Conservation (phyloP, 768 basidiomycete species). For the Vararia minispora region DNA sequence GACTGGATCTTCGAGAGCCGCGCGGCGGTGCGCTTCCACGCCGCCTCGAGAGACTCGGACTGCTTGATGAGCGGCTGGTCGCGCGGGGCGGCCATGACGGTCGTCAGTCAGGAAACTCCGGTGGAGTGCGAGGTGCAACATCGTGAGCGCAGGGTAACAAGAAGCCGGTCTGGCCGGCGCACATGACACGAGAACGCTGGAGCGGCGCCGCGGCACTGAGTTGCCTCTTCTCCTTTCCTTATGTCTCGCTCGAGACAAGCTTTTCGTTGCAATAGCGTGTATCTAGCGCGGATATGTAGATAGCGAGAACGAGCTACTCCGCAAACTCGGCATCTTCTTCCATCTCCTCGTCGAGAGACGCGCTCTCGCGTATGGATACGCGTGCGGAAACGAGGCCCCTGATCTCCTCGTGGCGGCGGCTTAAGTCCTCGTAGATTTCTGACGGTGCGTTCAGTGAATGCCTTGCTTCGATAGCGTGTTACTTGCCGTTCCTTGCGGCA, state of each 20-base stretch:
- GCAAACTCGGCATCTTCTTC: neutral
- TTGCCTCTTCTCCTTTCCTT: no score
- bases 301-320: no score
- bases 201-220: no score
- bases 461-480: no score
- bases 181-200: no score
- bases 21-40: constrained; percentile 47
- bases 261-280: neutral
- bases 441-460: no score
- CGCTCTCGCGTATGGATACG: constrained; percentile 14
- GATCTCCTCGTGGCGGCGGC: constrained; percentile 11
- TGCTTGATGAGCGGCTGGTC: constrained; percentile 1
- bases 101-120: neutral
- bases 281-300: no score
- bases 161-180: no score
- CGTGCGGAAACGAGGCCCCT: constrained; percentile 9
- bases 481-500: no score
- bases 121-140: no score
- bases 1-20: constrained; percentile 59
- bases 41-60: constrained; percentile 27
- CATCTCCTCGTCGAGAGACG: constrained; percentile 2
- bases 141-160: no score
- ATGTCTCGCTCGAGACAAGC: no score
- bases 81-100: neutral
- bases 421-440: constrained; percentile 10